Evolutionary conservation across 2,329 filamentous ascomycete species (phyloP), one percentile per base, ranked within the genome.

Genomic region (Xylariaceae sp.): DNA sequence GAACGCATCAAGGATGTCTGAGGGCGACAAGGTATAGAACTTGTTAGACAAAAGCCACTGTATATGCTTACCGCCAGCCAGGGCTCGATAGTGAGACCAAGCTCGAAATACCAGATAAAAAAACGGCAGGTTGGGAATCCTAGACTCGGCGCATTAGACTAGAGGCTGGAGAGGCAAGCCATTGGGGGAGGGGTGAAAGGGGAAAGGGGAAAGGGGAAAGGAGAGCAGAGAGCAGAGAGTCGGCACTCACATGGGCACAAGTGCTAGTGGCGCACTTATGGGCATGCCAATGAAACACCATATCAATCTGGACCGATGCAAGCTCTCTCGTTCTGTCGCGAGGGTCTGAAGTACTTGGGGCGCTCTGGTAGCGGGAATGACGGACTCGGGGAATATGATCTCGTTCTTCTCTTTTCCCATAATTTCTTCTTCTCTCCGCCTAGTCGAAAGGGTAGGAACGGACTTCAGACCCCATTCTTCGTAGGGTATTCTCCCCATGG

Each of bases 401-500:
- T 90, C 83, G 58, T 89, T 82, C 64, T 81, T 84, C 49, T 84
- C 80, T 60, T 80, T 78, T 39, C 80, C 82, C 50, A 82, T 71
- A 27, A 84, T 66, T 63, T 88, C 83, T 50, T 88, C 84, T 47
- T 80, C 76, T 62, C 81, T 79, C 55, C 84, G 79, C 62, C 83
- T 80, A 54, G 83, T 75, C 42, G 85, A 89, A 63, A 95, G 77
- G 27, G 91, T 86, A 44, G 94, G 94, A 50, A 99, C 86, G 37
- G 90, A 95, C 75, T 97, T 97, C 62, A 99, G 79, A 0, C 89
- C 91, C 94, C 94, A 99, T 85, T 99, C 94, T 73, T 97, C 89
- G 70, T 89, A 96, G 2, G 94, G 89, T 65, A 99, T 95, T 59
- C 89, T 84, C 64, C 89, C 85, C 58, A 99, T 82, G 12, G 89